A percentile compares a stretch with the other conserved stretches of the same genome.
These are phyloP conservation scores for Pseudocercospora fuligena DNA, from an alignment of 2,329 filamentous ascomycete species.

Conservation along the genomic window DNA sequence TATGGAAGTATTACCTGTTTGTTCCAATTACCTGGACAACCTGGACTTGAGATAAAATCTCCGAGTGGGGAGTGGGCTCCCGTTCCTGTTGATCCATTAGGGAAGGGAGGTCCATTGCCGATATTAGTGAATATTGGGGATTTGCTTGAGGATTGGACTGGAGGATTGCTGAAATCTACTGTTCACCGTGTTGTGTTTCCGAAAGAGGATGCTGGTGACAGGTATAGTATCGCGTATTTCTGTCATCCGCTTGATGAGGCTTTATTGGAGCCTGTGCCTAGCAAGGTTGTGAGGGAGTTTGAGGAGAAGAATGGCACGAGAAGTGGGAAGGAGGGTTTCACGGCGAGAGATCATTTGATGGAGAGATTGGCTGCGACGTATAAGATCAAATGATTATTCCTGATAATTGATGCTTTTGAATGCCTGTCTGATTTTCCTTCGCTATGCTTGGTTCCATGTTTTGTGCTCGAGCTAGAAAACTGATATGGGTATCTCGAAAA, in stretches of 20 bases:
- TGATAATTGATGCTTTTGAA: not conserved
- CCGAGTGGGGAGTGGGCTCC: slow-evolving; percentile 49
- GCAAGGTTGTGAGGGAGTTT: slow-evolving; percentile 51
- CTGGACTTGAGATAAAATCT: slow-evolving; percentile 81
- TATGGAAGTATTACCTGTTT: slow-evolving; percentile 74
- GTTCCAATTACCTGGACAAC: slow-evolving; percentile 83
- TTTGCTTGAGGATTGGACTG: slow-evolving; percentile 84
- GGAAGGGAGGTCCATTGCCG: slow-evolving; percentile 55
- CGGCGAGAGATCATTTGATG: slow-evolving; percentile 64
- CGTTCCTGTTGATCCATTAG: slow-evolving; percentile 50
- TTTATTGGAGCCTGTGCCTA: slow-evolving; percentile 60
- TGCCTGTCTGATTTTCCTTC: slow-evolving; percentile 29
- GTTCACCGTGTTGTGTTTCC: slow-evolving; percentile 86
- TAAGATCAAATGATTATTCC: slow-evolving; percentile 40
- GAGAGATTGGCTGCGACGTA: slow-evolving; percentile 64
- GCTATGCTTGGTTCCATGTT: not conserved
- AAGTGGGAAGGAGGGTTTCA: slow-evolving; percentile 51
- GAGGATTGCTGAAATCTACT: slow-evolving; percentile 82
- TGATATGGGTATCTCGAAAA: not conserved
- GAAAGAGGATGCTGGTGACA: slow-evolving; percentile 37
- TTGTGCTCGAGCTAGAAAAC: not conserved
- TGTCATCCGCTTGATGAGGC: slow-evolving; percentile 65
- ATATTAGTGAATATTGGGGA: slow-evolving; percentile 76
- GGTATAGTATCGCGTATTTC: slow-evolving; percentile 57
- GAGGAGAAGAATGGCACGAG: slow-evolving; percentile 36